Evolutionary conservation across 441 rosid species (phyloP).

Genomic region (Aleurites moluccanus): DNA sequence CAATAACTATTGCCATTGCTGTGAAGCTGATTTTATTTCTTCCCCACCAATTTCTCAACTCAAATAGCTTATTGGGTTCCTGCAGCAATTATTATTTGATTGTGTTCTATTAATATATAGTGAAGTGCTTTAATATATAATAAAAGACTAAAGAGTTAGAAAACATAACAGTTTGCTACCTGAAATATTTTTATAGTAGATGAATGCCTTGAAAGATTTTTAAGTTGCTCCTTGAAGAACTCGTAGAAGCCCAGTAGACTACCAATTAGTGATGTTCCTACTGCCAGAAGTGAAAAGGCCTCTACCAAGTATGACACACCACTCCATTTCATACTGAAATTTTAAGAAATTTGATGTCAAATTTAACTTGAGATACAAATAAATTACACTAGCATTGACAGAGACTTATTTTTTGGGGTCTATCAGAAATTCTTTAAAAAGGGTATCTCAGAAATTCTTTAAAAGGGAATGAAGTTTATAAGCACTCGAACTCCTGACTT

Average conservation of each 20-base stretch:
- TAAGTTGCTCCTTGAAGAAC: constrained; percentile 64
- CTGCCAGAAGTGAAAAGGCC: constrained; percentile 61
- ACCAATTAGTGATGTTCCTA: constrained; percentile 59
- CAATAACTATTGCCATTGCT: constrained; percentile 47
- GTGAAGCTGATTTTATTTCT: constrained; percentile 41
- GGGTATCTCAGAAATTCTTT: too few species aligned
- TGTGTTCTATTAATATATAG: neutral
- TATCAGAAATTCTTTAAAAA: too few species aligned
- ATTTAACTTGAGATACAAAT: neutral
- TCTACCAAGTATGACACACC: constrained; percentile 54
- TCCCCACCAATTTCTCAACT: constrained; percentile 36
- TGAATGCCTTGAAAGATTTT: constrained; percentile 22
- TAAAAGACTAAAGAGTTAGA: neutral
- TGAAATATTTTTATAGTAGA: constrained; percentile 18
- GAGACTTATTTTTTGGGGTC: too few species aligned
- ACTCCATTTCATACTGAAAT: constrained; percentile 43
- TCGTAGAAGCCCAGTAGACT: constrained; percentile 58
- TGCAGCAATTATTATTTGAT: constrained; percentile 5
- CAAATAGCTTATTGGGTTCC: constrained; percentile 23
- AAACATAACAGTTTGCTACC: constrained; percentile 6
- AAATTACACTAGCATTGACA: neutral
- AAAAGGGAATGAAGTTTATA: too few species aligned
- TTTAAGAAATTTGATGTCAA: neutral
- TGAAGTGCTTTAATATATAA: neutral
- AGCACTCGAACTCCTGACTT: too few species aligned